Conservation (phyloP, 257 asterid genomes). For the Rauvolfia tetraphylla region DNA sequence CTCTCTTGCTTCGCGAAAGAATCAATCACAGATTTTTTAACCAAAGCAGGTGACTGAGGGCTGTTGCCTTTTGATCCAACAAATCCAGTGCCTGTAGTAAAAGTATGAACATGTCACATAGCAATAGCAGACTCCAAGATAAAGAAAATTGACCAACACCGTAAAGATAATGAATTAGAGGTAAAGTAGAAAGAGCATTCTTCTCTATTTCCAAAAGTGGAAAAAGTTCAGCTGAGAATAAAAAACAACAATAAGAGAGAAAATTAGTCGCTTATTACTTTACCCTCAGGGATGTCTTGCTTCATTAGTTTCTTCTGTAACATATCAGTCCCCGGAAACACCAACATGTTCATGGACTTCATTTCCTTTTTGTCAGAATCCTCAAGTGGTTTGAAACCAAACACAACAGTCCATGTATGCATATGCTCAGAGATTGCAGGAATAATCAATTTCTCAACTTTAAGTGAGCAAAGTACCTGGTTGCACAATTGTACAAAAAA, state of each 20-base stretch:
- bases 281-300: conserved; percentile 49
- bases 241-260: background rate
- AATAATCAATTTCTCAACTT: conserved; percentile 67
- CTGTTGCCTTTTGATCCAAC: conserved; percentile 27
- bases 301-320: conserved; percentile 62
- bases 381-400: conserved; percentile 70
- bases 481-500: conserved; percentile 14
- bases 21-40: conserved; percentile 32
- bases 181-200: background rate
- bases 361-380: conserved; percentile 53
- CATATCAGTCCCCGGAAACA: conserved; percentile 90
- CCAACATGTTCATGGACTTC: conserved; percentile 73
- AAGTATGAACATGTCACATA: conserved; percentile 13
- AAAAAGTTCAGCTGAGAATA: no score
- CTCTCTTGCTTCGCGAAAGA: conserved; percentile 28
- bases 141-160: background rate
- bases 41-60: conserved; percentile 28
- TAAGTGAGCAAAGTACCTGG: conserved; percentile 67
- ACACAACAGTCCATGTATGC: conserved; percentile 69
- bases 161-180: background rate
- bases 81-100: conserved; percentile 30
- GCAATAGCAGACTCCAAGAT: conserved; percentile 14
- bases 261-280: conserved; percentile 9
- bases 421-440: conserved; percentile 87
- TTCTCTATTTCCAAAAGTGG: no score